These are phyloP conservation scores for Nicotiana obtusifolia DNA, from an alignment of 257 asterid species.

Conservation along the genomic window DNA sequence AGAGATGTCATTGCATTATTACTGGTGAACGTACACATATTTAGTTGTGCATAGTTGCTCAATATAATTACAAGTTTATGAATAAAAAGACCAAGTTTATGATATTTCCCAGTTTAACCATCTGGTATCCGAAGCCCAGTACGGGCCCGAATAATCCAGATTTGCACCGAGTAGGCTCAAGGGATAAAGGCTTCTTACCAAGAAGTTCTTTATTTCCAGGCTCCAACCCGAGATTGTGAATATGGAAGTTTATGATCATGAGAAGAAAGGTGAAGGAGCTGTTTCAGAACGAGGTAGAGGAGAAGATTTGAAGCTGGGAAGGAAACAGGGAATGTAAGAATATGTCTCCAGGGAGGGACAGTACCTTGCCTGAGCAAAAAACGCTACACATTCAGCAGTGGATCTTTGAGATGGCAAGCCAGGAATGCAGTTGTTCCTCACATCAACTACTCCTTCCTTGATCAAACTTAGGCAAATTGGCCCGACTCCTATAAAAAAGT, in stretches of 20 bases:
- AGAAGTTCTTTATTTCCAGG: too few species aligned
- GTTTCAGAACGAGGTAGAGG: slow-evolving; percentile 8
- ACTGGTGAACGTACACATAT: not conserved
- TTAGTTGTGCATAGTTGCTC: not conserved
- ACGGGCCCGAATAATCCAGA: too few species aligned
- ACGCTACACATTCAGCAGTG: slow-evolving; percentile 33
- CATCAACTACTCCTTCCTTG: slow-evolving; percentile 41
- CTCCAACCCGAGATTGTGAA: too few species aligned
- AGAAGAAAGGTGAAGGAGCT: slow-evolving; percentile 39
- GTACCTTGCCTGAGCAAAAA: slow-evolving; percentile 32
- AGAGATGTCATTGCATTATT: not conserved
- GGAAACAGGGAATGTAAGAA: slow-evolving; percentile 36
- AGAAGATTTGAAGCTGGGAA: slow-evolving; percentile 23
- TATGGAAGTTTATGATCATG: not conserved
- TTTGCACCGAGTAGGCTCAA: too few species aligned
- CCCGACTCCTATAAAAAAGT: slow-evolving; percentile 46
- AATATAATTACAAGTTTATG: not conserved
- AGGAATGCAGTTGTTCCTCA: slow-evolving; percentile 47
- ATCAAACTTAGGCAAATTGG: slow-evolving; percentile 40
- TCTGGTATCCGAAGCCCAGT: too few species aligned
- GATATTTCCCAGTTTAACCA: too few species aligned
- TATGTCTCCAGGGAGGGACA: slow-evolving; percentile 34
- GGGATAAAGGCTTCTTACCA: too few species aligned
- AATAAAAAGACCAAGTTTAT: too few species aligned
- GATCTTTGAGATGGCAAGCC: slow-evolving; percentile 55